Evolutionary conservation across 257 asterid species (phyloP).

Genomic region (Fraxinus pennsylvanica): DNA sequence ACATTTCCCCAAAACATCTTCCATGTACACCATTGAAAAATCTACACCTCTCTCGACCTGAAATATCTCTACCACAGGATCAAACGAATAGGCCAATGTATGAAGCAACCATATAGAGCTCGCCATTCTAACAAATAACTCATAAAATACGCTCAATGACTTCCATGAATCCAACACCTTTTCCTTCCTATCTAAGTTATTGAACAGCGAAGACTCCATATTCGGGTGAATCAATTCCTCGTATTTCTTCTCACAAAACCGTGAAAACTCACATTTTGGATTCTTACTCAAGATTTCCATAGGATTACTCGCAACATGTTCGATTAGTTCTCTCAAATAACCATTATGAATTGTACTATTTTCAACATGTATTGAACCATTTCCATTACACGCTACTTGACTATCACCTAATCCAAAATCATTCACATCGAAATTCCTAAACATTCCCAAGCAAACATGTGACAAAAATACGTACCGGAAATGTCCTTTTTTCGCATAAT

Average conservation of each 20-base stretch:
- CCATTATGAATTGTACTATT: constrained; percentile 29
- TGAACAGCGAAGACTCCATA: constrained; percentile 84
- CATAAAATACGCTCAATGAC: constrained; percentile 71
- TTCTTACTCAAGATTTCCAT: constrained; percentile 69
- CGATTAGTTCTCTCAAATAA: constrained; percentile 58
- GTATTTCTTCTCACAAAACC: constrained; percentile 78
- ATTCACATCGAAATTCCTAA: constrained; percentile 63
- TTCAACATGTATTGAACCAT: constrained; percentile 26
- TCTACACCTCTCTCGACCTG: constrained; percentile 80
- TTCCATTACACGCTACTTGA: constrained; percentile 36
- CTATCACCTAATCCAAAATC: constrained; percentile 53
- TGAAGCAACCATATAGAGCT: constrained; percentile 94
- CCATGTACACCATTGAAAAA: constrained; percentile 83
- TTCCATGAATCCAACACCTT: constrained; percentile 86
- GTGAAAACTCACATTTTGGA: constrained; percentile 69
- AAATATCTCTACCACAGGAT: constrained; percentile 77
- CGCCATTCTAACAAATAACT: constrained; percentile 83
- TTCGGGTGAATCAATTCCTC: constrained; percentile 84
- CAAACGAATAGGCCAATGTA: constrained; percentile 72
- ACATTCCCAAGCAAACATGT: constrained; percentile 73
- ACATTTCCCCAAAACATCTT: constrained; percentile 64
- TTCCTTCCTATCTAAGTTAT: constrained; percentile 73
- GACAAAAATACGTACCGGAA: constrained; percentile 71
- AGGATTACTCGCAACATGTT: constrained; percentile 72
- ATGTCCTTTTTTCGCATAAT: constrained; percentile 62